These are phyloP conservation scores for Fragosphaeria purpurea DNA, from an alignment of 2,329 filamentous ascomycete genomes.

Conservation along the genomic window DNA sequence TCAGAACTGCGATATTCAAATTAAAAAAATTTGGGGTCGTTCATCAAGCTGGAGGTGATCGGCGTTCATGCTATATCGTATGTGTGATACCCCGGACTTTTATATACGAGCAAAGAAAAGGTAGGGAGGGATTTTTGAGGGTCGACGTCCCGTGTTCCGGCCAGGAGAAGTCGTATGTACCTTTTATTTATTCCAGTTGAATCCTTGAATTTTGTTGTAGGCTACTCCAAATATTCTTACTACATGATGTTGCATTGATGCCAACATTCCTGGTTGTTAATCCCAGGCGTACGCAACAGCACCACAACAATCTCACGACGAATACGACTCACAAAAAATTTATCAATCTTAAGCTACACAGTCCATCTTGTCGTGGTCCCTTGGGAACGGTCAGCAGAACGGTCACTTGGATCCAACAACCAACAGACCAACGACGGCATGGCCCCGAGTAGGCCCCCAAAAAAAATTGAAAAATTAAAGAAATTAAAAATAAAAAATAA, in stretches of 20 bases:
- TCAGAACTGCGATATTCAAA: not conserved
- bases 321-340: no score
- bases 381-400: no score
- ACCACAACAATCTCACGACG: not conserved
- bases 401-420: no score
- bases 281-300: not conserved
- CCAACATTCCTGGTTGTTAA: conserved; percentile 2
- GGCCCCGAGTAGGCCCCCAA: no score
- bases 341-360: no score
- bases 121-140: not conserved
- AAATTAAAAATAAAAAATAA: no score
- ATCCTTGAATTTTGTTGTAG: not conserved
- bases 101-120: not conserved
- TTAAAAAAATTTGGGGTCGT: not conserved
- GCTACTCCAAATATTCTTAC: no score
- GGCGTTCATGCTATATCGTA: not conserved
- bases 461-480: no score
- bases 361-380: no score
- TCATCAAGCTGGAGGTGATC: conserved; percentile 2
- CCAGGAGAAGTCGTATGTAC: not conserved
- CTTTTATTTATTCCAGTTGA: not conserved
- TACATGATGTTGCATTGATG: not conserved
- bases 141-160: conserved; percentile 2
- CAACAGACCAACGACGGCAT: no score
- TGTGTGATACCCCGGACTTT: not conserved